Base-by-base conservation (phyloP, 345 rosid genomes). In the Hypericum androsaemum region DNA sequence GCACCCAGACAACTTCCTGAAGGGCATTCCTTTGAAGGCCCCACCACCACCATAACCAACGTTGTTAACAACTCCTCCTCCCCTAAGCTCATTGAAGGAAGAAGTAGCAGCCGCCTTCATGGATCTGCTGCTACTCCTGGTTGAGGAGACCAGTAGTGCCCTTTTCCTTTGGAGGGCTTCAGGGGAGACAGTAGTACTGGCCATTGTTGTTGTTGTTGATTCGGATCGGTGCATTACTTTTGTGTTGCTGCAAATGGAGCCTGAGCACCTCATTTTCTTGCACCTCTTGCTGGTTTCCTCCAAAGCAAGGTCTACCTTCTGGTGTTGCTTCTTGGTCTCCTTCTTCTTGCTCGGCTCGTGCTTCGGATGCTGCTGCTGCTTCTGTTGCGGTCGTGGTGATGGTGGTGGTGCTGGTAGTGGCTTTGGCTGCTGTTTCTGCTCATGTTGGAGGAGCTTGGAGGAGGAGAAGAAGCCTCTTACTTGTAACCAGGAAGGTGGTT, bases 241-340 rank as follows among this genome's bases (percentile, higher is more conserved):
- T 28, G 88, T 81, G 75, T 81, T 84, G 78, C 79, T 84, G 61
- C 94, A 84, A 6, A 84, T 60, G 8, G 94, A 84, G 12, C 88
- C 94, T 9, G 94, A 81, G 51, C 94, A 82, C 57, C 64, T 84
- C 66, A 81, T 71, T 62, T 84, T 84, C 83, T 84, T 81, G 74
- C 71, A 59, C 63, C 71, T 81, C 69, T 78, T 77, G 65, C 59
- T 65, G 1, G 61, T 40, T 15, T 76, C 76, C 44, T 76, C 82
- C 32, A 45, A 47, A 17, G 60, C 64, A 37, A 17, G 65, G 8
- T 60, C 72, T 50, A 41, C 42, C 5, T 36, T n/a, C 8, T 56
- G 59, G 10, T 7, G 15, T 5, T 52, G 47, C 37, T 50, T 50
- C 48, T 43, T 37, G 50, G 32, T 40, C 45, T 59, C 42, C 47